Conservation (phyloP, 1,284 basidiomycete species). For the Neonothopanus nambi region DNA sequence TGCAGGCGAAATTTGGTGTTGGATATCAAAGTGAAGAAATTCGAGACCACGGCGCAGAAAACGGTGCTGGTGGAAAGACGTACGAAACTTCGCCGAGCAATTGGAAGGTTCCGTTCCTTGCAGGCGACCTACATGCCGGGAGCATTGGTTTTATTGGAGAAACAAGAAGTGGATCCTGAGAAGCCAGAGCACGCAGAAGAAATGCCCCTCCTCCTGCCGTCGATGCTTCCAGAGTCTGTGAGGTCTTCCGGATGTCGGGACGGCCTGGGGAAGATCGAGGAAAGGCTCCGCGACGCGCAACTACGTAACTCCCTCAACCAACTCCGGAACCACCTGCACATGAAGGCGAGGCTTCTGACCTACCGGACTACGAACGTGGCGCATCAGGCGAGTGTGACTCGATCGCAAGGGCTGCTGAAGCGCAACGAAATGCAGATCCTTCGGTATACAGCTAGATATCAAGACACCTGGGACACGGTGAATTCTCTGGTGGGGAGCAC, state of each 20-base stretch:
- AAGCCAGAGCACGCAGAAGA: no score
- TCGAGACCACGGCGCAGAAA: not conserved
- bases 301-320: not conserved
- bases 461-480: not conserved
- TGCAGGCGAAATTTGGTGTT: no score
- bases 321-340: constrained; percentile 5
- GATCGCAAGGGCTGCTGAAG: not conserved
- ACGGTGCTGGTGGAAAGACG: not conserved
- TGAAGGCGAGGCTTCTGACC: constrained; percentile 4
- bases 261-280: not conserved
- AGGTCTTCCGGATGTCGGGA: not conserved
- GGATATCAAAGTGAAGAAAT: not conserved
- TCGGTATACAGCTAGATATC: not conserved
- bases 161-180: no score
- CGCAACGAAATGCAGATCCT: constrained; percentile 9
- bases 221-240: not conserved
- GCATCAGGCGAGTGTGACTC: not conserved
- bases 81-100: not conserved
- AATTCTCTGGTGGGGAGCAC: not conserved
- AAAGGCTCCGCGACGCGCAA: no score
- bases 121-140: not conserved
- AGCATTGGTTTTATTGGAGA: no score
- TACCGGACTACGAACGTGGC: constrained; percentile 6
- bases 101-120: not conserved
- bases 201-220: constrained; percentile 11